Conservation (phyloP, 169 alveolate species). For the Plasmodium vivax region DNA sequence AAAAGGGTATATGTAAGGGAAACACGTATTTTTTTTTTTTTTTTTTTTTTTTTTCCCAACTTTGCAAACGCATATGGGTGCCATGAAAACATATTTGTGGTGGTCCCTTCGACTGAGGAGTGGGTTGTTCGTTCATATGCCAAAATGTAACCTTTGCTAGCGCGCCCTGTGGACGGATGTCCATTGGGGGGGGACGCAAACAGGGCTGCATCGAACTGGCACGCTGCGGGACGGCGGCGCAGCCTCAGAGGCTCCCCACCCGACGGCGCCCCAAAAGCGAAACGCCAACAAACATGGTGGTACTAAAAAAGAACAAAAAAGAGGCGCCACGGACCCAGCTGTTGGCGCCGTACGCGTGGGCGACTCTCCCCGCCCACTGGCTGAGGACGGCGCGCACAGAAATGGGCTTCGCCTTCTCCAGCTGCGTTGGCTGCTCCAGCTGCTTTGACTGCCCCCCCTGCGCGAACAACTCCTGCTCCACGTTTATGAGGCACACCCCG, state of each 20-base stretch:
- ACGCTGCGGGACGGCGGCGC: background rate
- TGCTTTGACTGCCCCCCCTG: background rate
- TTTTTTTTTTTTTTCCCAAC: background rate
- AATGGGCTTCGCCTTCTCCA: background rate
- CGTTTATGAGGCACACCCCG: slow-evolving; percentile 12
- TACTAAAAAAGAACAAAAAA: slow-evolving; percentile 25
- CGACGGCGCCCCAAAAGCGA: background rate
- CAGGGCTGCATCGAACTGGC: background rate
- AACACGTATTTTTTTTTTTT: background rate
- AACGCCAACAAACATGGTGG: slow-evolving; percentile 27
- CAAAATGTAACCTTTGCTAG: background rate
- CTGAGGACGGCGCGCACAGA: background rate
- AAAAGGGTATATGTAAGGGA: background rate
- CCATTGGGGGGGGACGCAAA: background rate
- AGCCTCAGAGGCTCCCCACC: background rate
- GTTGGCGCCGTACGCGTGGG: background rate
- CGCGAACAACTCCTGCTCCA: background rate
- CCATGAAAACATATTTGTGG: background rate
- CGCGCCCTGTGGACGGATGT: background rate
- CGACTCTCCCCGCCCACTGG: background rate
- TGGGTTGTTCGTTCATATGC: background rate
- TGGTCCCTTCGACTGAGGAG: background rate
- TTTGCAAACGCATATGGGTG: background rate
- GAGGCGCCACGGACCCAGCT: background rate
- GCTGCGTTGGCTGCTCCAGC: background rate